These are phyloP conservation scores for Cryptococcus maquisensis DNA, from an alignment of 1,284 basidiomycete genomes.

Conservation along the genomic window DNA sequence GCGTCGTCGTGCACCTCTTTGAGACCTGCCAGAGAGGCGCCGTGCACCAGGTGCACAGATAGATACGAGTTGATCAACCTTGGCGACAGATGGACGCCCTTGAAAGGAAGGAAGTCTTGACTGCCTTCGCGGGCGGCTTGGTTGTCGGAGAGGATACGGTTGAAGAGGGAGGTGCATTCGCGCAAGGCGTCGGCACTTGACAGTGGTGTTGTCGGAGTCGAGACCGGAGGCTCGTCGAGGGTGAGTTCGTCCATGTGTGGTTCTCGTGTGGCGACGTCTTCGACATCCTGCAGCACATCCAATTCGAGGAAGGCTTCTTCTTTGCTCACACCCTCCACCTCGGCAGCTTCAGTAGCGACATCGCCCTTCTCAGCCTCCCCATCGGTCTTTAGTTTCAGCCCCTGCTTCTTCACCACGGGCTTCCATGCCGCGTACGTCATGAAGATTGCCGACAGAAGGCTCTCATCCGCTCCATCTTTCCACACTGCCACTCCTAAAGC, in stretches of 20 bases:
- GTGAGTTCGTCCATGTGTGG: not conserved
- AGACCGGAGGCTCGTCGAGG: not conserved
- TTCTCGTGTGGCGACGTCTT: not conserved
- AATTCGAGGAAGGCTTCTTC: constrained; percentile 9
- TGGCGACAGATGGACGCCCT: constrained; percentile 58
- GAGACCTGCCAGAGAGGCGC: constrained; percentile 53
- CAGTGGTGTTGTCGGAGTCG: constrained; percentile 52
- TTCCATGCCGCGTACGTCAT: constrained; percentile 80
- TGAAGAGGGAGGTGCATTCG: constrained; percentile 69
- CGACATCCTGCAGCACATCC: constrained; percentile 9
- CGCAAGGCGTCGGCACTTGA: constrained; percentile 66
- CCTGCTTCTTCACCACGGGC: constrained; percentile 47
- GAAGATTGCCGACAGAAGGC: constrained; percentile 77
- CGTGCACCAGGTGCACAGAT: constrained; percentile 58
- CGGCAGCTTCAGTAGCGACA: not conserved
- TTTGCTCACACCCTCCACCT: not conserved
- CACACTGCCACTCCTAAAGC: constrained; percentile 7
- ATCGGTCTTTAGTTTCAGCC: constrained; percentile 16
- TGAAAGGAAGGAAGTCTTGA: constrained; percentile 51
- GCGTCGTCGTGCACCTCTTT: constrained; percentile 29
- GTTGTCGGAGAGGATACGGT: constrained; percentile 60
- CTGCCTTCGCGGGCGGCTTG: constrained; percentile 17
- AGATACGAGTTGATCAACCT: constrained; percentile 77
- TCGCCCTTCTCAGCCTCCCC: constrained; percentile 9
- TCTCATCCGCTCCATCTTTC: constrained; percentile 57